Evolutionary conservation across 2,329 filamentous ascomycete genomes (phyloP).

Genomic region (Massarina eburnea): DNA sequence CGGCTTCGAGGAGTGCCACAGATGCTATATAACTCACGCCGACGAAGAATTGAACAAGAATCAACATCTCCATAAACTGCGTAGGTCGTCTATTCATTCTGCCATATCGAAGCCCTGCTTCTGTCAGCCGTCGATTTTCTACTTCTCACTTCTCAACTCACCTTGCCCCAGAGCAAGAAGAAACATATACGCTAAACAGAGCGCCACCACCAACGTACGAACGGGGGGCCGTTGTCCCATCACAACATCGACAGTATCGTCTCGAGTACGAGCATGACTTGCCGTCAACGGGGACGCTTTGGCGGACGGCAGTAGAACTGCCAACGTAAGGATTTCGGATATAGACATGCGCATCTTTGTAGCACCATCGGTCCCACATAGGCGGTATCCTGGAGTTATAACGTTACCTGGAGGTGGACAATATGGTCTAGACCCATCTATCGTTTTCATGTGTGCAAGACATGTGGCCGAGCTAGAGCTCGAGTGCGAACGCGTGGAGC

Average conservation of each 20-base stretch:
- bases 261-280: neutral
- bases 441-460: neutral
- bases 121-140: neutral
- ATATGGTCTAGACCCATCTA: neutral
- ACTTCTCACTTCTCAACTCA: conserved; percentile 2
- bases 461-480: neutral
- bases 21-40: conserved; percentile 27
- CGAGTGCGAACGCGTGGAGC: neutral
- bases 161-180: conserved; percentile 21
- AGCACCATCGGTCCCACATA: neutral
- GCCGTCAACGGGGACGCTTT: neutral
- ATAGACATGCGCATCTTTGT: neutral
- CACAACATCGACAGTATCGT: neutral
- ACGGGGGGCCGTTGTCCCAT: neutral
- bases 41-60: conserved; percentile 21
- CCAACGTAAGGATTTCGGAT: neutral
- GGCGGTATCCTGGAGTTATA: neutral
- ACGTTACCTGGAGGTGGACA: neutral
- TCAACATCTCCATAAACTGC: conserved; percentile 17
- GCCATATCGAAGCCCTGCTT: conserved; percentile 13
- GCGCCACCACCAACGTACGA: conserved; percentile 8
- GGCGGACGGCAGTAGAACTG: neutral
- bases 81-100: conserved; percentile 14
- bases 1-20: conserved; percentile 27
- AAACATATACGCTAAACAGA: conserved; percentile 17